Conservation (phyloP, 2,329 filamentous ascomycete genomes). For the Fusarium transvaalense region DNA sequence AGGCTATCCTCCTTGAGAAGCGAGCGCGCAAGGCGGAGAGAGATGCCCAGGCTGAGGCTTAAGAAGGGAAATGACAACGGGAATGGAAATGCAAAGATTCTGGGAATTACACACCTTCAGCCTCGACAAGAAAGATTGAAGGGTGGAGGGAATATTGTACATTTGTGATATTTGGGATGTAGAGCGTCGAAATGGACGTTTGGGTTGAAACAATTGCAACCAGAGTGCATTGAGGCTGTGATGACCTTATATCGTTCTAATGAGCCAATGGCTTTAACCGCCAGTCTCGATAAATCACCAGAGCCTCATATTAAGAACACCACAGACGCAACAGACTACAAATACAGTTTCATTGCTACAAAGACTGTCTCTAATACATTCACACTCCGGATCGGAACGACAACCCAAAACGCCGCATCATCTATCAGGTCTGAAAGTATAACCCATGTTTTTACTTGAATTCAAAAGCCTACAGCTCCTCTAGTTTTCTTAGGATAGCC, state of each 20-base stretch:
- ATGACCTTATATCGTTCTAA: conserved; percentile 11
- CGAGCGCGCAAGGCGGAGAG: conserved; percentile 72
- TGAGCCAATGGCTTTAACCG: neutral
- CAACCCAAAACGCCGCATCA: conserved; percentile 31
- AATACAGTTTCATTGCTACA: conserved; percentile 16
- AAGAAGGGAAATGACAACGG: conserved; percentile 5
- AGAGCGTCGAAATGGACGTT: conserved; percentile 47
- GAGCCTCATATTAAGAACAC: neutral
- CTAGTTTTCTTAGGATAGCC: conserved; percentile 67
- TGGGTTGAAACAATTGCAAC: conserved; percentile 36
- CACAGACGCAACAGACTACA: neutral
- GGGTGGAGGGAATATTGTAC: conserved; percentile 39
- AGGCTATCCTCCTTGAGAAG: conserved; percentile 88
- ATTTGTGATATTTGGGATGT: conserved; percentile 44
- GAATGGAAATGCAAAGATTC: conserved; percentile 25
- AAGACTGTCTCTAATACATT: conserved; percentile 18
- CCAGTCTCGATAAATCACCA: neutral
- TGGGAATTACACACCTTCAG: conserved; percentile 21
- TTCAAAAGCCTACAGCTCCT: conserved; percentile 61
- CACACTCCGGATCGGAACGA: conserved; percentile 17
- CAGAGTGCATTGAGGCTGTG: conserved; percentile 25
- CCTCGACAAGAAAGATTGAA: conserved; percentile 15
- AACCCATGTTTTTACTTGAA: conserved; percentile 30
- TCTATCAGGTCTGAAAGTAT: conserved; percentile 24
- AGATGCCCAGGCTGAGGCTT: conserved; percentile 51